Evolutionary conservation across 2,329 filamentous ascomycete species (phyloP).

Genomic region (Alternaria panax): DNA sequence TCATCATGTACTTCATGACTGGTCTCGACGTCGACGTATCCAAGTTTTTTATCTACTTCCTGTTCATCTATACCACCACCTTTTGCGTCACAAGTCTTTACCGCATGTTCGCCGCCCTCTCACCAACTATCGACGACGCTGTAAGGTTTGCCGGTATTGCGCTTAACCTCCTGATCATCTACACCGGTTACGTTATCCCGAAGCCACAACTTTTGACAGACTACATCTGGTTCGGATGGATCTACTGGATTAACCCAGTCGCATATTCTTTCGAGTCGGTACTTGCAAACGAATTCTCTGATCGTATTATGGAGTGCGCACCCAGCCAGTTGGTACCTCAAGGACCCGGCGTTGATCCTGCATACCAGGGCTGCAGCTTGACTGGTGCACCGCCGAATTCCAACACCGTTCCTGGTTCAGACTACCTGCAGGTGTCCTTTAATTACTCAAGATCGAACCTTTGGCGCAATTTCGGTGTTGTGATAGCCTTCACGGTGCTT

Average conservation of each 20-base stretch:
- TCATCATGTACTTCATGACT: conserved; percentile 72
- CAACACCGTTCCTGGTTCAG: conserved; percentile 60
- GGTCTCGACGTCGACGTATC: conserved; percentile 64
- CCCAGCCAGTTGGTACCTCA: conserved; percentile 66
- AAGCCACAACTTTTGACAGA: conserved; percentile 65
- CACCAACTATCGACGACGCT: conserved; percentile 70
- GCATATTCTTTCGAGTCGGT: conserved; percentile 72
- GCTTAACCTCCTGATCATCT: conserved; percentile 69
- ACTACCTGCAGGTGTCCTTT: conserved; percentile 64
- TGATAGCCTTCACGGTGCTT: conserved; percentile 76
- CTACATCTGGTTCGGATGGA: conserved; percentile 69
- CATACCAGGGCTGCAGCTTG: conserved; percentile 69
- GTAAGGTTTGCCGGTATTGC: conserved; percentile 70
- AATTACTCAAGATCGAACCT: conserved; percentile 65
- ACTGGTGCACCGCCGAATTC: conserved; percentile 64
- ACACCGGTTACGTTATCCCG: conserved; percentile 72
- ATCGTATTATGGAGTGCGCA: conserved; percentile 64
- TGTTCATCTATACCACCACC: conserved; percentile 69
- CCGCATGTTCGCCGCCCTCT: conserved; percentile 70
- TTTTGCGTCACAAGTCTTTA: conserved; percentile 70
- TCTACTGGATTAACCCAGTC: conserved; percentile 57
- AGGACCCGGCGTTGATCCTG: conserved; percentile 62
- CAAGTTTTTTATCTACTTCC: conserved; percentile 72
- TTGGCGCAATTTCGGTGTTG: conserved; percentile 78
- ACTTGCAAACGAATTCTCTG: conserved; percentile 70